Base-by-base conservation (phyloP, 2,329 filamentous ascomycete species). In the Ustilaginoidea virens region DNA sequence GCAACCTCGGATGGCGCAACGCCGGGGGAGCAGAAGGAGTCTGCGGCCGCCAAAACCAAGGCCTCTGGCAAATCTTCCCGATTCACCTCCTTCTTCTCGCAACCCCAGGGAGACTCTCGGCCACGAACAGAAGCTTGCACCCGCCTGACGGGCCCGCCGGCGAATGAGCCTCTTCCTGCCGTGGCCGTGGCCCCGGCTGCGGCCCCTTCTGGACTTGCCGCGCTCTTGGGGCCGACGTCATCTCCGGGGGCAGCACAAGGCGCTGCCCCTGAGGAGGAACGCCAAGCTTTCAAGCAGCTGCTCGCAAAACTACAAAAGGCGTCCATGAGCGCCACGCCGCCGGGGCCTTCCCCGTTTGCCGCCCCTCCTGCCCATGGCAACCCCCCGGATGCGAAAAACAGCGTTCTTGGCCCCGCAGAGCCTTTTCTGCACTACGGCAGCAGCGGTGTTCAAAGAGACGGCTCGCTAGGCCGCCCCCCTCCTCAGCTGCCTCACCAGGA, bases 241-340 rank as follows among this genome's bases (percentile, higher is more conserved):
- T 13, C 25, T 22, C 27, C n/a, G n/a, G 25, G 16, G 14, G 25
- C n/a, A 5, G 24, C 13, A 16, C n/a, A 11, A 24, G 20, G 23
- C 20, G 10, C 29, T 29, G 15, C 61, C 8, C 54, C 61, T 5
- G 72, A 74, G 36, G 69, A 74, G 29, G 86, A 93, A 44, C 82
- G 83, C 51, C 79, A 85, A 49, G 86, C 83, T 1, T 93, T 94
- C 52, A 72, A 83, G 39, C 70, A 75, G 25, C 69, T 94, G 25
- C 60, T 93, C 20, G 70, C 80, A 40, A 92, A 93, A 65, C 68
- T 93, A 23, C 77, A 85, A 35, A 60, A 60, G 33, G 67, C 71
- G 34, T 64, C 57, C 2, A 40, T 52, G 37, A 56, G 49, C 25
- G 55, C 56, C 27, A 61, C 66, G 17, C 60, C 63, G 9, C 56